These are phyloP conservation scores for Ettlia oleoabundans DNA, from an alignment of 139 green algal species.

Conservation along the genomic window DNA sequence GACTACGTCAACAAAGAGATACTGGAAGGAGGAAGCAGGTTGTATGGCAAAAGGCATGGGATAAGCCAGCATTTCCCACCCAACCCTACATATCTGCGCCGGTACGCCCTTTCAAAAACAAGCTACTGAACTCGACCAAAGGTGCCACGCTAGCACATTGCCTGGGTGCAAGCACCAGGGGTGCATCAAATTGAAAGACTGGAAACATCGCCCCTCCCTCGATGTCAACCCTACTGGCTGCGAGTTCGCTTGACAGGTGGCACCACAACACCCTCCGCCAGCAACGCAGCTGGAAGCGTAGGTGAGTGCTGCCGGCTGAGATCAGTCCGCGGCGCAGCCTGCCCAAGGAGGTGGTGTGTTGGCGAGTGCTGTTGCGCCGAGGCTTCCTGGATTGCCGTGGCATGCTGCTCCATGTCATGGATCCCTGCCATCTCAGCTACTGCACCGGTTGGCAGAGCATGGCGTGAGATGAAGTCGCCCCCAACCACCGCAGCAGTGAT, in stretches of 20 bases:
- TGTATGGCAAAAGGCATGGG: not conserved
- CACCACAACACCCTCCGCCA: not conserved
- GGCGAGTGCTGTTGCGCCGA: not conserved
- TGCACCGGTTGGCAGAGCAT: not conserved
- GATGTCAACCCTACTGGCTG: not conserved
- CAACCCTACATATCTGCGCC: too few species aligned
- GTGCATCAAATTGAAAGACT: not conserved
- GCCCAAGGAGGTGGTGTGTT: not conserved
- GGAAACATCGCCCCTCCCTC: too few species aligned
- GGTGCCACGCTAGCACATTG: too few species aligned
- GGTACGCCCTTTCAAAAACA: too few species aligned
- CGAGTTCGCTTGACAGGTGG: slow-evolving; percentile 7
- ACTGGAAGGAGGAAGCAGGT: not conserved
- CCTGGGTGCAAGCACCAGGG: not conserved
- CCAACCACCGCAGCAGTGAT: too few species aligned
- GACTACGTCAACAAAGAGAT: not conserved
- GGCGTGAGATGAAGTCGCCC: too few species aligned
- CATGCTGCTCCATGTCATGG: not conserved
- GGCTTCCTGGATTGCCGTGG: too few species aligned
- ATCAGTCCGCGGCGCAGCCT: not conserved
- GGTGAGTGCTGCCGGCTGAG: not conserved
- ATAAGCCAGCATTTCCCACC: too few species aligned
- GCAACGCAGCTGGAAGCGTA: not conserved
- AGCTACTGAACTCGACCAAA: too few species aligned
- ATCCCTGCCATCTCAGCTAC: not conserved